phyloP scores from a whole-genome alignment of 345 rosid genomes.

The Aethionema arabicum region DNA sequence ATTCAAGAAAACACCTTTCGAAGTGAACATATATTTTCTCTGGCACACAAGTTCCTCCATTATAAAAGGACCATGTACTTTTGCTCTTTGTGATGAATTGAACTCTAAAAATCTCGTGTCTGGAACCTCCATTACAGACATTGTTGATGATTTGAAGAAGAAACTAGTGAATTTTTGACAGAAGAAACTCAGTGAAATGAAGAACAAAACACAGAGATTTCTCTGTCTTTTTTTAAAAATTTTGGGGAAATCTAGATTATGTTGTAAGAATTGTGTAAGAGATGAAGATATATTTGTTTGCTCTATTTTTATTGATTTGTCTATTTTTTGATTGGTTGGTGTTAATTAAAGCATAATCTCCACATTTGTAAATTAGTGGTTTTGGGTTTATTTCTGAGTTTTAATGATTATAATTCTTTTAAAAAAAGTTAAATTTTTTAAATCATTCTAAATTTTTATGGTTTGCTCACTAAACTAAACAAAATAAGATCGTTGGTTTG shows the following conservation, averaged over 20 bases:
- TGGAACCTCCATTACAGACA: not conserved
- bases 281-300: constrained; percentile 22
- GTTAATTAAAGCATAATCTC: constrained; percentile 9
- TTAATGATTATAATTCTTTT: too few species aligned
- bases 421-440: too few species aligned
- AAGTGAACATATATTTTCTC: constrained; percentile 24
- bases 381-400: not conserved
- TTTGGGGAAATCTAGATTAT: not conserved
- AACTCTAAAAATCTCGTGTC: constrained; percentile 1
- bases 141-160: not conserved
- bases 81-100: constrained; percentile 29
- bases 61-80: constrained; percentile 31
- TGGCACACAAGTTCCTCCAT: constrained; percentile 29
- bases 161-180: not conserved
- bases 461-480: too few species aligned
- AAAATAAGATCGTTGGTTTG: too few species aligned
- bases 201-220: not conserved
- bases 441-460: too few species aligned
- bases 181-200: constrained; percentile 10
- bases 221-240: constrained; percentile 17
- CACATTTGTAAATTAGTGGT: constrained; percentile 30
- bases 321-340: constrained; percentile 38
- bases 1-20: constrained; percentile 30
- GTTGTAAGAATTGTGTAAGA: constrained; percentile 7
- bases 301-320: constrained; percentile 28